Percentiles rank a stretch among this genome's conserved stretches.
These are phyloP conservation scores for Penstemon davidsonii DNA, from an alignment of 257 asterid species.

Conservation along the genomic window DNA sequence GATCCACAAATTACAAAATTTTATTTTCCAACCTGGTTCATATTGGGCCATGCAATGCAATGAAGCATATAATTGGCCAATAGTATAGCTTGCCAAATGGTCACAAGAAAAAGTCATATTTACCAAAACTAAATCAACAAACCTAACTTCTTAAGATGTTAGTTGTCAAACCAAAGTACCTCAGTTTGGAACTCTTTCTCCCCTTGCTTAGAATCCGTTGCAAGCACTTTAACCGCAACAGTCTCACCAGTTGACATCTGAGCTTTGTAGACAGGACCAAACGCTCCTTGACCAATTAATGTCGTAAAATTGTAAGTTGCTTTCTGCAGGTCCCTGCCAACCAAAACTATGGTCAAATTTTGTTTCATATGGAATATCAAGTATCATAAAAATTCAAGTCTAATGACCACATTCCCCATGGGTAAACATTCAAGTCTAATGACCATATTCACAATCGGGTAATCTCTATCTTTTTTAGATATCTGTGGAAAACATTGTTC, in stretches of 20 bases:
- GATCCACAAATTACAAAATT: too few relatives aligned
- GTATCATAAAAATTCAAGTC: too few relatives aligned
- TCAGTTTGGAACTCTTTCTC: conserved; percentile 92
- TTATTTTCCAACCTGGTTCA: too few relatives aligned
- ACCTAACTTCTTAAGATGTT: background rate
- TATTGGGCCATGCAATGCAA: background rate
- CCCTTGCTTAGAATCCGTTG: conserved; percentile 91
- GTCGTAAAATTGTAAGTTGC: conserved; percentile 87
- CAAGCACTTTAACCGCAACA: conserved; percentile 94
- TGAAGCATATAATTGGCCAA: background rate
- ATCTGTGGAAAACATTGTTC: too few relatives aligned
- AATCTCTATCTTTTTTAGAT: too few relatives aligned
- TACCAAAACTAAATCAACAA: background rate
- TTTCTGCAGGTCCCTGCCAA: conserved; percentile 87
- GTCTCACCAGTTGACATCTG: conserved; percentile 79
- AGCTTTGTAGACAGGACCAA: conserved; percentile 90
- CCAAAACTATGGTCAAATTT: conserved; percentile 8
- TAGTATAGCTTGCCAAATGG: background rate
- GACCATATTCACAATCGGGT: too few relatives aligned
- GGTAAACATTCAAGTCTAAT: too few relatives aligned
- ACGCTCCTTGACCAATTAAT: conserved; percentile 92
- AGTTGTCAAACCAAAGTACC: conserved; percentile 45
- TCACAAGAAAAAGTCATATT: background rate
- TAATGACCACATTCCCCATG: too few relatives aligned
- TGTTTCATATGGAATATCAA: too few relatives aligned